Evolutionary conservation across 768 basidiomycete species (phyloP), one percentile per base, ranked within the genome.

Genomic region (Lentinula sp.): DNA sequence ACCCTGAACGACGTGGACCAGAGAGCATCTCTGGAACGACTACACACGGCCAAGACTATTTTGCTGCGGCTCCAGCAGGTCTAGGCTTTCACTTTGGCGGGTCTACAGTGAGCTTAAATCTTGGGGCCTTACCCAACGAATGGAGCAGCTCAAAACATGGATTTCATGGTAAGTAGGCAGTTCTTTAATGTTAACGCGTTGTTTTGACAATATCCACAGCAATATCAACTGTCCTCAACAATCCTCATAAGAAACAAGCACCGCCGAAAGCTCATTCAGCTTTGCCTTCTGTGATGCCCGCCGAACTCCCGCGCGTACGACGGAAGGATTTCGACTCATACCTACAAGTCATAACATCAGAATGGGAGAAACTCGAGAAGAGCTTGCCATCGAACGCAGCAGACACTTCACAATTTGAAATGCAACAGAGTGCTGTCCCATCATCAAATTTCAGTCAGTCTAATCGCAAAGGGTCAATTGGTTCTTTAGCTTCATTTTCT

Each of bases 181-280:
- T 28, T 45, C 43, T 50, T 37, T 23, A 56, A 32, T 16, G 6
- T 45, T 37, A 18, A 49, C 57, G 43, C 57, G 57, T 33, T 48
- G 9, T 48, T 59, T 46, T 59, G 35, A 50, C 43, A 33, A 4
- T 35, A 18, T 49, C 42, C 58, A 13, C 71, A 97, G 95, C 94
- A 42, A 95, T 97, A 64, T 95, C 95, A 8, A 95, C 92, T 16
- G 91, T 97, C 32, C 82, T 97, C 56, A 95, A 95, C 67, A 94
- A 90, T 67, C 95, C 95, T 0, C 87, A 89, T 68, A 90, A 88
- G 73, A 82, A 80, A 39, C 87, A 90, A 52, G 88, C 90, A 6
- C 93, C 95, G 12, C 90, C 95, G 35, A 92, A 96, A 70, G 85
- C 93, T 0, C 91, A 95, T 65, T 90, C 93, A 1, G 73, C 86